Conservation (phyloP, 1,139 yeast species). For the Candida glucosophila region DNA sequence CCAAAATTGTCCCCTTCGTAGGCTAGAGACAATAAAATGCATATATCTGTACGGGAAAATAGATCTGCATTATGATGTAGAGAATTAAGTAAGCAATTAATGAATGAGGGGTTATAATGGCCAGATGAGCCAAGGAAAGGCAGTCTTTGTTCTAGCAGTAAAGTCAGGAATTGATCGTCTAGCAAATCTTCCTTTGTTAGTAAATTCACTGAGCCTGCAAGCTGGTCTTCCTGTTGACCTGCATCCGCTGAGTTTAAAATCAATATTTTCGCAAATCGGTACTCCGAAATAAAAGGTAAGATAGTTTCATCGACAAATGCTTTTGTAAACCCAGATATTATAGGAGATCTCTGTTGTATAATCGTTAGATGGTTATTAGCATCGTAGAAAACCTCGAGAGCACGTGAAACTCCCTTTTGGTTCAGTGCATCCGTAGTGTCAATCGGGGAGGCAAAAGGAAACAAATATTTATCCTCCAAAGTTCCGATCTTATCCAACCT, state of each 20-base stretch:
- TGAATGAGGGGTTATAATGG: constrained; percentile 3
- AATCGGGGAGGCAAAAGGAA: constrained; percentile 79
- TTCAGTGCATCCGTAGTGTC: constrained; percentile 32
- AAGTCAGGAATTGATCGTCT: constrained; percentile 21
- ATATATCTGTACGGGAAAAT: constrained; percentile 9
- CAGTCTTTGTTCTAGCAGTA: constrained; percentile 12
- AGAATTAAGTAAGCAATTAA: background rate
- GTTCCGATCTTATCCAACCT: constrained; percentile 43
- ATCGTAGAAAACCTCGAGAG: constrained; percentile 52
- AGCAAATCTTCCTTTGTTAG: constrained; percentile 28
- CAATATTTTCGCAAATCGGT: constrained; percentile 38
- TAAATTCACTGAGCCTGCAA: constrained; percentile 19
- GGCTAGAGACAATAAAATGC: constrained; percentile 42
- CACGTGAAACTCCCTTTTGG: constrained; percentile 40
- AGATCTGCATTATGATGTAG: background rate
- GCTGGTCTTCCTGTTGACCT: constrained; percentile 29
- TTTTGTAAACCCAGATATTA: constrained; percentile 54
- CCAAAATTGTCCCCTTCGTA: constrained; percentile 84
- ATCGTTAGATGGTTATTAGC: constrained; percentile 36
- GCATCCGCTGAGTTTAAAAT: constrained; percentile 70
- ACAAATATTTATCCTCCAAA: constrained; percentile 52
- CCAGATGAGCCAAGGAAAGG: constrained; percentile 5
- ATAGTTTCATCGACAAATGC: constrained; percentile 48
- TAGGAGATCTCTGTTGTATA: constrained; percentile 79
- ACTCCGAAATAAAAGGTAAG: constrained; percentile 35